Base-by-base conservation (phyloP, 225 moss, liverwort and hornwort species). In the Pseudisothecium myosuroides region DNA sequence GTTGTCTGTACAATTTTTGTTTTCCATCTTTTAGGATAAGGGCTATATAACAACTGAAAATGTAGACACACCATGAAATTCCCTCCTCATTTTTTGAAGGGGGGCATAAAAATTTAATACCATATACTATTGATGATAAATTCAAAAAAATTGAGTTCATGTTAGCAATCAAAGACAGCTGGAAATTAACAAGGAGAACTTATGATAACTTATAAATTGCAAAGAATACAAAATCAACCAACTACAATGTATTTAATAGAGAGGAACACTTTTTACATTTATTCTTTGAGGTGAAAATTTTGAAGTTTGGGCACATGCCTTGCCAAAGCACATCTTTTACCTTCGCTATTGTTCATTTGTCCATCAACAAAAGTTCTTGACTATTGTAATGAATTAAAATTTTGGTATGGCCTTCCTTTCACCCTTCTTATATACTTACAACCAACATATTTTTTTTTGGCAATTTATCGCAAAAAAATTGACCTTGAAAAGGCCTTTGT, bases 321-420 rank as follows among this genome's bases (percentile, higher is more conserved):
- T 39, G 0, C 7, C 14, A 34, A 65, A 34, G 34, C 10, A 9
- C 14, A 45, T 43, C 16, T 73, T 28, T 2, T 43, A 15, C 27
- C 2, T 72, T 43, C 27, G 15, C 27, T 16, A 15, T 27, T 27
- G 16, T 27, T 43, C 15, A 9, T 27, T 27, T 43, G 16, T 9
- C 16, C 43, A 72, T 27, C 43, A 72, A 72, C 27, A 43, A 69
- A 69, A 69, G 2, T 26, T 27, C 1, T 72, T 43, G 45, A 43
- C 17, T 45, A 27, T 0, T 0, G 0, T 26, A 41, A 28, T 43
- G 17, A 45, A 73, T 1, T 14, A 17, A 72, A 43, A 16, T 2
- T 16, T 1, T 3, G 0, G 0, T 27, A 3, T 16, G 16, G 5
- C 27, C 27, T 0, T 9, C 2, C 3, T 27, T 45, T 73, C 3